Evolutionary conservation across 2,329 filamentous ascomycete genomes (phyloP).

Genomic region (Fusarium sp.): DNA sequence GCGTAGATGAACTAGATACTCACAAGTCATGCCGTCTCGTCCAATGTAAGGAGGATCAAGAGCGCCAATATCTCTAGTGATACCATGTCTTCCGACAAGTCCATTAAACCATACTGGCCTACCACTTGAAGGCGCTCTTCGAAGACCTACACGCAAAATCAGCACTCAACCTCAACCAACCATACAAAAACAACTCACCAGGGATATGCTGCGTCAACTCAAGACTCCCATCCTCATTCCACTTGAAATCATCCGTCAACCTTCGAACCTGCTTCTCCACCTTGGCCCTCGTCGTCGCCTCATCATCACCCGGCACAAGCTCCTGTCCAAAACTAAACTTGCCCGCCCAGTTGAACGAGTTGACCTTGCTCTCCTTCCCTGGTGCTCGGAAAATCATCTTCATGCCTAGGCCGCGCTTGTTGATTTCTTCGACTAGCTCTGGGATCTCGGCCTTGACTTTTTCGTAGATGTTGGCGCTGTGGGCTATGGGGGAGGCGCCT

Average conservation of each 20-base stretch:
- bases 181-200: not conserved
- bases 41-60: not conserved
- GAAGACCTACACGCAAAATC: not conserved
- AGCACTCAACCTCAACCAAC: not conserved
- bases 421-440: constrained; percentile 10
- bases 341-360: constrained; percentile 27
- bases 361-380: constrained; percentile 19
- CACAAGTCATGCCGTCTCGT: not conserved
- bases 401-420: constrained; percentile 15
- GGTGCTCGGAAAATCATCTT: constrained; percentile 25
- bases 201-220: constrained; percentile 29
- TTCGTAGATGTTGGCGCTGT: constrained; percentile 24
- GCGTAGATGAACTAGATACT: not conserved
- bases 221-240: constrained; percentile 23
- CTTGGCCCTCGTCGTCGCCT: constrained; percentile 11
- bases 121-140: constrained; percentile 7
- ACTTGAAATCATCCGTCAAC: constrained; percentile 19
- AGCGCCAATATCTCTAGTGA: not conserved
- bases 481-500: constrained; percentile 16
- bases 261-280: constrained; percentile 23
- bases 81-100: not conserved
- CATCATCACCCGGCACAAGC: not conserved
- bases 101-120: constrained; percentile 8
- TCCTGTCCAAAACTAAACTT: constrained; percentile 27
- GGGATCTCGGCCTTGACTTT: constrained; percentile 16